These are phyloP conservation scores for Fusarium virguliforme DNA, from an alignment of 2,329 filamentous ascomycete species.

Conservation along the genomic window DNA sequence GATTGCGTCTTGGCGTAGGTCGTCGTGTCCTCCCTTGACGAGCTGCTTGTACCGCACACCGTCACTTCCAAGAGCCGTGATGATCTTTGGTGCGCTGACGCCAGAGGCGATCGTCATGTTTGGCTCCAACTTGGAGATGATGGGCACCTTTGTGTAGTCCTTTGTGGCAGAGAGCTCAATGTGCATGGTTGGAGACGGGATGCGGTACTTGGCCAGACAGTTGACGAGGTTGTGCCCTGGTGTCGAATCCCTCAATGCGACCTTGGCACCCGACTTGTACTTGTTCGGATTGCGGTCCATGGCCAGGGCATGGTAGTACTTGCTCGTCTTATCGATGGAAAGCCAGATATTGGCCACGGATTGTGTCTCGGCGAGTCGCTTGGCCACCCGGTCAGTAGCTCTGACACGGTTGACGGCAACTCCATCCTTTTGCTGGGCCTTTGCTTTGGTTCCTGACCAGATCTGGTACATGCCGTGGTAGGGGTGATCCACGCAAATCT, in stretches of 20 bases:
- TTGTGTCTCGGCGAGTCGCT: conserved; percentile 70
- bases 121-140: conserved; percentile 80
- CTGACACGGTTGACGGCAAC: conserved; percentile 80
- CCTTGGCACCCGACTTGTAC: conserved; percentile 78
- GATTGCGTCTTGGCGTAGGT: conserved; percentile 95
- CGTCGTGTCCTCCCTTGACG: conserved; percentile 96
- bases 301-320: conserved; percentile 75
- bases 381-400: conserved; percentile 80
- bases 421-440: conserved; percentile 79
- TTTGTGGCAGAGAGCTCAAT: conserved; percentile 81
- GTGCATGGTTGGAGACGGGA: conserved; percentile 92
- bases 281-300: conserved; percentile 74
- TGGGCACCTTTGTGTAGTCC: conserved; percentile 84
- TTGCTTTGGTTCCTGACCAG: conserved; percentile 83
- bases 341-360: conserved; percentile 74
- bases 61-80: conserved; percentile 84
- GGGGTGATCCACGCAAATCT: conserved; percentile 92
- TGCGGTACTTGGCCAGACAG: conserved; percentile 74
- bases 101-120: conserved; percentile 90
- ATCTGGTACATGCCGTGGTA: conserved; percentile 99
- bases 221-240: conserved; percentile 76
- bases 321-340: conserved; percentile 81
- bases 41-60: conserved; percentile 89
- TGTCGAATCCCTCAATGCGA: conserved; percentile 74
- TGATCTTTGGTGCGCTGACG: conserved; percentile 93